Conservation (phyloP, 176 grass and related monocot genomes). For the Elaeis guineensis region DNA sequence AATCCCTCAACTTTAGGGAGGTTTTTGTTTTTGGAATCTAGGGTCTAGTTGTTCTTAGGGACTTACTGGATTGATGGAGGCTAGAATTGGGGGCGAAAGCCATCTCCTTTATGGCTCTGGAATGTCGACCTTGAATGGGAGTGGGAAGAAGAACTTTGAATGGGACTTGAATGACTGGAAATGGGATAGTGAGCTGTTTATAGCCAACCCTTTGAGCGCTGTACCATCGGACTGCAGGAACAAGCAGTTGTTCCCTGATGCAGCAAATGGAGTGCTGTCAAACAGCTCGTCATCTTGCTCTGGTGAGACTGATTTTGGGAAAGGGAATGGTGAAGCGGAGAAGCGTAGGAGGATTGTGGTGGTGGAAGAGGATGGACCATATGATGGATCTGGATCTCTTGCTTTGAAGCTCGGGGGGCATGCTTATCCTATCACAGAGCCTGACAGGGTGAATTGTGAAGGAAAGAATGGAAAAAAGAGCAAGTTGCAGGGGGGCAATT, state of each 20-base stretch:
- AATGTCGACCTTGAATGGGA: conserved; percentile 32
- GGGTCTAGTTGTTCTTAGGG: conserved; percentile 9
- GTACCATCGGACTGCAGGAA: conserved; percentile 12
- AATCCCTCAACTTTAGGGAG: conserved; percentile 1
- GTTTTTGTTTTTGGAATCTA: not conserved
- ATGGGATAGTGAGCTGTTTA: conserved; percentile 40
- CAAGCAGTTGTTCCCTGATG: conserved; percentile 18
- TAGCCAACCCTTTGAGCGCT: conserved; percentile 22
- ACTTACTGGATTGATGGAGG: conserved; percentile 43
- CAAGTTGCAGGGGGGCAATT: conserved; percentile 7
- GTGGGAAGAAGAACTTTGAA: conserved; percentile 30
- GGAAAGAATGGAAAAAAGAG: conserved; percentile 26
- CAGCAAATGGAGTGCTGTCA: not conserved
- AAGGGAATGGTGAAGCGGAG: conserved; percentile 32
- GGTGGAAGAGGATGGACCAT: conserved; percentile 23
- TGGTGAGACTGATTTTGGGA: conserved; percentile 7
- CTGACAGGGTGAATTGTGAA: conserved; percentile 21
- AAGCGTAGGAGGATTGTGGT: conserved; percentile 40
- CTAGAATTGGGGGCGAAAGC: conserved; percentile 55
- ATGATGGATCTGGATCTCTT: conserved; percentile 7
- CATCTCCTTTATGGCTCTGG: conserved; percentile 40
- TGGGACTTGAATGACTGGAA: conserved; percentile 57
- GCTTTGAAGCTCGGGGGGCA: conserved; percentile 9
- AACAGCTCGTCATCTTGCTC: conserved; percentile 14
- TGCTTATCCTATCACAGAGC: conserved; percentile 4